Base-by-base conservation (phyloP, 1,139 yeast genomes). In the Sugiyamaella paludigena region DNA sequence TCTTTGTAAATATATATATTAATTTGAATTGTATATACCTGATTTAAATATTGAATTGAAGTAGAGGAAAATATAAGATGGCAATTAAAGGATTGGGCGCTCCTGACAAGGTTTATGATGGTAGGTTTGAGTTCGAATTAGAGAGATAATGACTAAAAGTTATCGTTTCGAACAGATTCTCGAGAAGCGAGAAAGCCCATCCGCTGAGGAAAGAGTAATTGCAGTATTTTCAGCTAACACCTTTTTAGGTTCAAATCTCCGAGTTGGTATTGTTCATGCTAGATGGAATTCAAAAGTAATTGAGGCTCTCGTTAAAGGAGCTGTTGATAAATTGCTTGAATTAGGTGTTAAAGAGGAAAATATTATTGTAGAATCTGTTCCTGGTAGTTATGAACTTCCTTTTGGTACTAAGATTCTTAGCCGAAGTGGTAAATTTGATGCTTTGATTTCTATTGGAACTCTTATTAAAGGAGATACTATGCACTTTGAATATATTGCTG, bases 401-500 rank as follows among this genome's bases (percentile, higher is more conserved):
- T 86, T 72, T 64, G 97, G 91, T 38, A 74, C 89, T 26, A 75
- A 78, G 68, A 75, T 64, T 48, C 72, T 83, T 53, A 71, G 73
- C 52, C 76, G 76, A 26, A 76, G 75, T 57, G 75, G 77, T 53
- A 68, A 71, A 48, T 74, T 85, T 55, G 97, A 92, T 65, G 96
- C 94, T 3, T 79, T 91, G 43, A 87, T 92, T 56, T 92, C 98
- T 47, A 89, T 92, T 60, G 98, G 98, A 50, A 92, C 87, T 35
- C 77, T 92, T 63, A 91, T 92, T 72, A 92, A 92, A 73, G 98
- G 98, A 49, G 83, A 91, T 40, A 92, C 98, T 42, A 89, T 89
- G 96, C 98, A 92, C 73, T 92, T 92, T 65, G 98, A 92, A 71
- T 92, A 91, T 73, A 92, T 92, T 60, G 86, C 96, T 66, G 98